Conservation (phyloP, 2,329 filamentous ascomycete genomes). For the Paraphoma chrysanthemicola region DNA sequence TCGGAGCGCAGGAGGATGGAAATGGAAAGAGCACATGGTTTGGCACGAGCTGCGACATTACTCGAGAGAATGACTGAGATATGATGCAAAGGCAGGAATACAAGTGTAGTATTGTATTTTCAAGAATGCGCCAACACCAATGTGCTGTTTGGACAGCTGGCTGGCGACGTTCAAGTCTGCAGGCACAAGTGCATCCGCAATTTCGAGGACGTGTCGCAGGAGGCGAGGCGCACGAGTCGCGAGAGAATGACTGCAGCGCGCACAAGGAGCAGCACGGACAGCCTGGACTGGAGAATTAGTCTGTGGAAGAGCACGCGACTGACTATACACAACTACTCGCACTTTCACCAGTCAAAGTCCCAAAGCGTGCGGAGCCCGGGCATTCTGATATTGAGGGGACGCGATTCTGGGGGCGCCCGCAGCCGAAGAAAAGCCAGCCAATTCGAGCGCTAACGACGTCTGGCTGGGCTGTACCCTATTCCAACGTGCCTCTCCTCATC, state of each 20-base stretch:
- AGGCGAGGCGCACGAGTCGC: constrained; percentile 1
- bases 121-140: not conserved
- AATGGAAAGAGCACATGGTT: not conserved
- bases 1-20: not conserved
- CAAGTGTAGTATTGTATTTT: not conserved
- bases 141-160: not conserved
- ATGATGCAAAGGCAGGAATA: not conserved
- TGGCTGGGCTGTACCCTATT: not conserved
- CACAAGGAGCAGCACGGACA: not conserved
- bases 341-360: not conserved
- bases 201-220: constrained; percentile 1
- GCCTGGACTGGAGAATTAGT: not conserved
- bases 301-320: not conserved
- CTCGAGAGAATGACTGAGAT: not conserved
- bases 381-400: not conserved
- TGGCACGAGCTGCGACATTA: not conserved
- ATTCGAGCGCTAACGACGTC: not conserved
- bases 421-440: not conserved
- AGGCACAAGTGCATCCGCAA: not conserved
- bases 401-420: not conserved
- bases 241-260: not conserved
- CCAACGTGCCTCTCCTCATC: constrained; percentile 20
- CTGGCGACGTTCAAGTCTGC: not conserved
- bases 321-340: not conserved
- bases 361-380: not conserved